Evolutionary conservation across 441 rosid genomes (phyloP), one percentile per base, ranked within the genome.

Genomic region (Erysimum cheiri): DNA sequence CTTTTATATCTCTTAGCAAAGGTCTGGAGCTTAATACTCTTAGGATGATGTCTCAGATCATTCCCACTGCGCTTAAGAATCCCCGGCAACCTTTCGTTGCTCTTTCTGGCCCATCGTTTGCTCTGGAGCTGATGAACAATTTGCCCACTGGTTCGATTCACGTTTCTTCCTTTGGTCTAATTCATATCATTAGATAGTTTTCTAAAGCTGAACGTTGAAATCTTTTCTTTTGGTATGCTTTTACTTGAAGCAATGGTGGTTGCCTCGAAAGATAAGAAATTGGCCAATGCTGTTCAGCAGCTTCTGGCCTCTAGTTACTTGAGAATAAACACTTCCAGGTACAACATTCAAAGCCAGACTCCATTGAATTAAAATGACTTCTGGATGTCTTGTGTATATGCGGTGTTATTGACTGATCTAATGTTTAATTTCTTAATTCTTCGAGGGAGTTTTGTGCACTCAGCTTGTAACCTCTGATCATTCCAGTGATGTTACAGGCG

Each of bases 401-500:
- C 0, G n/a, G 13, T 62, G 4, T 49, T 67, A 28, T 32, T 76
- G 70, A 54, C 55, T 55, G 70, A 49, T 63, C 35, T 64, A 64
- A 59, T 58, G 65, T 44, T 47, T 36, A 36, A 47, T 43, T 55
- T 44, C 6, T 39, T 69, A n/a, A 26, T 26, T 67, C 35, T 17
- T 60, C 13, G 64, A 15, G 60, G 78, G 39, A 73, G 55, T 72
- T 70, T 53, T 65, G 47, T 75, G 70, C 72, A 82, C 78, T 79
- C 88, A 85, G 85, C 75, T 79, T 82, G 87, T 85, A 85, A 89
- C 85, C 77, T 81, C 92, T 87, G 85, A 89, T 87, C 75, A 83
- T 78, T 86, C 77, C 96, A 93, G 96, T 83, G 97, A 93, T 85
- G 97, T 93, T 77, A 91, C 86, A 84, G 97, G 97, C 77, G 96